phyloP scores from a whole-genome alignment of 192 early-diverging fungal genomes.

The Diversispora eburnea region DNA sequence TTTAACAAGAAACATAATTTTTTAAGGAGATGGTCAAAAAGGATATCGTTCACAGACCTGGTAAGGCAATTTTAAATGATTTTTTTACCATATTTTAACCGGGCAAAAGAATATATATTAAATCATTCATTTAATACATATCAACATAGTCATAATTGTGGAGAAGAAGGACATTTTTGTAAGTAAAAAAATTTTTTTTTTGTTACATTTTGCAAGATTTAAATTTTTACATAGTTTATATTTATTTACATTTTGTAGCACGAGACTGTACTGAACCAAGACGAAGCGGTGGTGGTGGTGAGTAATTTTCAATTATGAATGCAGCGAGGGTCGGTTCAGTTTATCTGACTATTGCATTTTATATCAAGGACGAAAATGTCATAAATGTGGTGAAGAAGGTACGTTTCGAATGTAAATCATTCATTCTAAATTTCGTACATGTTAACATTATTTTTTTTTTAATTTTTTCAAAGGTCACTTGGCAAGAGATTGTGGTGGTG shows the following conservation, averaged over 20 bases:
- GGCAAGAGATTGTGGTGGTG: not conserved
- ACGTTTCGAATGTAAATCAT: too few relatives aligned
- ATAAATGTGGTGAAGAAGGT: conserved; percentile 2
- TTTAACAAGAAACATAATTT: not conserved
- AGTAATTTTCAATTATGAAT: not conserved
- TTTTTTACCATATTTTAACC: not conserved
- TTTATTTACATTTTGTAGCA: not conserved
- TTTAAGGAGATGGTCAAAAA: not conserved
- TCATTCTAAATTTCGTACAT: too few relatives aligned
- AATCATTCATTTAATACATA: not conserved
- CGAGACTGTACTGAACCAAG: not conserved
- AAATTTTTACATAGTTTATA: not conserved
- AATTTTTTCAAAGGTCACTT: not conserved
- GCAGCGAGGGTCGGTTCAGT: not conserved
- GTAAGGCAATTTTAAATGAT: not conserved
- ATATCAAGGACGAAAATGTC: conserved; percentile 4
- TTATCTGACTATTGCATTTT: not conserved
- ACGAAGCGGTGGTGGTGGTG: not conserved
- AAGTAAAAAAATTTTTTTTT: not conserved
- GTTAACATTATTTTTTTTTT: too few relatives aligned
- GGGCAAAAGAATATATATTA: not conserved
- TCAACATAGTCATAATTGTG: not conserved
- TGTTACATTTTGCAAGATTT: not conserved
- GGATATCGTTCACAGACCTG: not conserved
- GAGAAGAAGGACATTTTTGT: not conserved